Conservation (phyloP, 768 basidiomycete species). For the Podaxis sp. region DNA sequence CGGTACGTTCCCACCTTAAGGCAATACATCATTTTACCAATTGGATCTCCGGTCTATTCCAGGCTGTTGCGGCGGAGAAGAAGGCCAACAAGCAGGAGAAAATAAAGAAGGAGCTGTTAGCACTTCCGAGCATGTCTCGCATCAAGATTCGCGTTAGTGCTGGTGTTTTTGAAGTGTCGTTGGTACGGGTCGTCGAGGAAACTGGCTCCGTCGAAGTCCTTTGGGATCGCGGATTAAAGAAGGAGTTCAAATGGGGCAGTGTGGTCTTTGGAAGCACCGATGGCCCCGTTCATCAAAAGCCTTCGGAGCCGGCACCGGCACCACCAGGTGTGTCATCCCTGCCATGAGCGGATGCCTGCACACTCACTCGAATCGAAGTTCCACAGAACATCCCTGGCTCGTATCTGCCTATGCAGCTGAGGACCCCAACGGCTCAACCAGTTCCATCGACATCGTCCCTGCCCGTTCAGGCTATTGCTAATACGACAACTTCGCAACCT, state of each 20-base stretch:
- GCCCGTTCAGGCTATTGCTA: not conserved
- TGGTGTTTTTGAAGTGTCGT: constrained; percentile 83
- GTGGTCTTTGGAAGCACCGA: constrained; percentile 76
- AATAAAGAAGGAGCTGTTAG: constrained; percentile 64
- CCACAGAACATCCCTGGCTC: constrained; percentile 4
- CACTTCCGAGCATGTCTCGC: constrained; percentile 63
- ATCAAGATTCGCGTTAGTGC: constrained; percentile 83
- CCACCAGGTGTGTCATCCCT: constrained; percentile 20
- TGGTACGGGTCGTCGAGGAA: constrained; percentile 68
- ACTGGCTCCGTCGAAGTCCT: constrained; percentile 70
- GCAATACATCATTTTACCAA: not conserved
- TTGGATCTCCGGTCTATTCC: constrained; percentile 1
- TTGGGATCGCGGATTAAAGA: constrained; percentile 71
- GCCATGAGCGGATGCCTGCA: not conserved
- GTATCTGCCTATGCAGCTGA: constrained; percentile 17
- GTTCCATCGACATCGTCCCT: constrained; percentile 4
- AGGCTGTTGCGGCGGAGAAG: constrained; percentile 75
- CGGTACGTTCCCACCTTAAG: constrained; percentile 47
- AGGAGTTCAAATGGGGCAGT: constrained; percentile 81
- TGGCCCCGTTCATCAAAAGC: constrained; percentile 67
- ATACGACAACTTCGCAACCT: constrained; percentile 9
- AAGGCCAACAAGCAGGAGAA: constrained; percentile 72
- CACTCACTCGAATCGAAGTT: constrained; percentile 7
- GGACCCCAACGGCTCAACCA: constrained; percentile 11
- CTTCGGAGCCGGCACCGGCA: constrained; percentile 42